phyloP scores from a whole-genome alignment of 176 grass and related monocot genomes.

The Cenchrus fungigraminus region DNA sequence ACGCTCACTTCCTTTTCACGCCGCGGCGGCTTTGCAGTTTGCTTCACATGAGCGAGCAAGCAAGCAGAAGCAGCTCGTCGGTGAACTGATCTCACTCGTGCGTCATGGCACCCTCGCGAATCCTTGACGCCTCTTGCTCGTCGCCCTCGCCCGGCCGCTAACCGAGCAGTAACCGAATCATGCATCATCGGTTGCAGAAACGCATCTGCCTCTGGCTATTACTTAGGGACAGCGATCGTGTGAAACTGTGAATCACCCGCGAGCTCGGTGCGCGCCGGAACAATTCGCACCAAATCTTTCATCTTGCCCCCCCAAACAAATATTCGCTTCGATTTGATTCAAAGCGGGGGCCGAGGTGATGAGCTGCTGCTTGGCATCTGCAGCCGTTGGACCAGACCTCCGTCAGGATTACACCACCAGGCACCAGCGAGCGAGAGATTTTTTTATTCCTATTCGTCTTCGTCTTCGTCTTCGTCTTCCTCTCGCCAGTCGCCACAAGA shows the following conservation, averaged over 20 bases:
- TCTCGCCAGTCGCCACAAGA: neutral
- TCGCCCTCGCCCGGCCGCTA: neutral
- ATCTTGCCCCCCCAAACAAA: neutral
- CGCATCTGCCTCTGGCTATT: conserved; percentile 15
- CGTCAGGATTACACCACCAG: neutral
- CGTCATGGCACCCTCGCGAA: neutral
- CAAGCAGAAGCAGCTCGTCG: neutral
- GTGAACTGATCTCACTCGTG: conserved; percentile 13
- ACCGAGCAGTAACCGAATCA: neutral
- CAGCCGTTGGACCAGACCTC: neutral
- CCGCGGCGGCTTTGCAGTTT: neutral
- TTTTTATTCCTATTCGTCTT: conserved; percentile 34
- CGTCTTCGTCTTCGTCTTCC: conserved; percentile 14
- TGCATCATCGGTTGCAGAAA: neutral
- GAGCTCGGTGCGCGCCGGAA: neutral
- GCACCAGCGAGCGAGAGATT: neutral
- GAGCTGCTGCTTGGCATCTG: conserved; percentile 7
- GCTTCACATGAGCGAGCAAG: neutral
- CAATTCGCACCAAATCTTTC: conserved; percentile 40
- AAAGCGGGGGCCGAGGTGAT: neutral
- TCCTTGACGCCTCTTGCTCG: neutral
- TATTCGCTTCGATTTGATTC: conserved; percentile 54
- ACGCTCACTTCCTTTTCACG: neutral
- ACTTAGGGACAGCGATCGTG: conserved; percentile 27
- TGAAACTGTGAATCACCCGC: conserved; percentile 8